Evolutionary conservation across 1,139 yeast species (phyloP).

Genomic region (Candida pseudocylindracea): DNA sequence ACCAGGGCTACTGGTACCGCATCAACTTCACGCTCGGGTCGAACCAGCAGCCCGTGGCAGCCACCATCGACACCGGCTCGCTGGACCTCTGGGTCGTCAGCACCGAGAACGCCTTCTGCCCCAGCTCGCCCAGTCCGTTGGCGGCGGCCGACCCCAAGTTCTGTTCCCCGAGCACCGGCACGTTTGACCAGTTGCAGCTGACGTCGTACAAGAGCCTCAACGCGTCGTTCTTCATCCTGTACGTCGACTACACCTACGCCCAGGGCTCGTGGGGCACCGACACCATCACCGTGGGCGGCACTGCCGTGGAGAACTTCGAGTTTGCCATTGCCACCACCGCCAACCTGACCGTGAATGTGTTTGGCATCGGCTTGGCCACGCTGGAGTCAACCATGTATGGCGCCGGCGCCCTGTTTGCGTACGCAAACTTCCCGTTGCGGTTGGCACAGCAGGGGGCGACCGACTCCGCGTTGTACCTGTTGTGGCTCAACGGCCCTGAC

Average conservation of each 20-base stretch:
- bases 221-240: neutral
- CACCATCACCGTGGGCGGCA: no score
- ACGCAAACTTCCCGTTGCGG: slow-evolving; percentile 1
- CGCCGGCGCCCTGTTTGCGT: no score
- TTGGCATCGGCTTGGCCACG: neutral
- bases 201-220: no score
- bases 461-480: no score
- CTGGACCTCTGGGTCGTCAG: slow-evolving; percentile 1
- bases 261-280: neutral
- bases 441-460: neutral
- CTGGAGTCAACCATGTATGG: neutral
- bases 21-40: no score
- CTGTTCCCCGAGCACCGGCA: no score
- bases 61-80: neutral
- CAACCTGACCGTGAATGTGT: neutral
- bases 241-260: neutral
- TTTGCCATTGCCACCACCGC: neutral
- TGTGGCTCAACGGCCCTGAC: no score
- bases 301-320: neutral
- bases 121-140: no score
- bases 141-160: no score
- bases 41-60: neutral
- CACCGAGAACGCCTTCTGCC: no score
- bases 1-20: no score
- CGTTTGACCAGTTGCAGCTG: neutral